A percentile compares a stretch with the other conserved stretches of the same genome.
These are phyloP conservation scores for Penicillium daleae DNA, from an alignment of 495 filamentous ascomycete genomes.

Conservation along the genomic window DNA sequence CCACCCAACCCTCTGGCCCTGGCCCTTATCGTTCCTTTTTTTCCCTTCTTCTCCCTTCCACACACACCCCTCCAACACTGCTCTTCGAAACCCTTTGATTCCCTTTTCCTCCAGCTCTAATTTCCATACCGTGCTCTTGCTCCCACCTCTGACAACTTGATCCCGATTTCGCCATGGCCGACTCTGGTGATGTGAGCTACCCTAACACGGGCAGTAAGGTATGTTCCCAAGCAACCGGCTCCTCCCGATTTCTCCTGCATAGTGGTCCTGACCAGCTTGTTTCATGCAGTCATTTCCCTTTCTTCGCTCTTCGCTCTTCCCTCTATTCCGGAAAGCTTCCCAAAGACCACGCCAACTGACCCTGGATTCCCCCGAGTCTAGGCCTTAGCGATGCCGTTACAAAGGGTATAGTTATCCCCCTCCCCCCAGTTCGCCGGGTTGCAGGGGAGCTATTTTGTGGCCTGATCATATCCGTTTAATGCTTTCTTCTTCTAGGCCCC, in stretches of 20 bases:
- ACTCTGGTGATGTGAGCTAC: constrained; percentile 47
- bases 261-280: constrained; percentile 19
- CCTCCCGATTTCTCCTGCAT: constrained; percentile 12
- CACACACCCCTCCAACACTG: constrained; percentile 1
- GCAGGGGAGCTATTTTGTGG: neutral
- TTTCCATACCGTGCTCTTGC: neutral
- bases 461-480: constrained; percentile 40
- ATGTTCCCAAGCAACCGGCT: constrained; percentile 26
- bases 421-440: neutral
- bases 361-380: constrained; percentile 21
- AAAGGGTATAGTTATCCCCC: constrained; percentile 33
- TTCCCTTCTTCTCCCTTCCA: constrained; percentile 14
- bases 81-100: neutral
- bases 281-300: constrained; percentile 12
- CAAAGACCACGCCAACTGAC: constrained; percentile 28
- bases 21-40: constrained; percentile 25
- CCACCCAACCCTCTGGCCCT: too few relatives aligned
- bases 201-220: constrained; percentile 52
- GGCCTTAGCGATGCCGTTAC: constrained; percentile 33
- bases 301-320: neutral
- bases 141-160: constrained; percentile 2
- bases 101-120: constrained; percentile 8
- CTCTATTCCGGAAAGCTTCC: neutral
- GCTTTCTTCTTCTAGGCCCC: constrained; percentile 56
- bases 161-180: constrained; percentile 29